phyloP scores from a whole-genome alignment of 2,329 filamentous ascomycete genomes.

The Fusarium equiseti region DNA sequence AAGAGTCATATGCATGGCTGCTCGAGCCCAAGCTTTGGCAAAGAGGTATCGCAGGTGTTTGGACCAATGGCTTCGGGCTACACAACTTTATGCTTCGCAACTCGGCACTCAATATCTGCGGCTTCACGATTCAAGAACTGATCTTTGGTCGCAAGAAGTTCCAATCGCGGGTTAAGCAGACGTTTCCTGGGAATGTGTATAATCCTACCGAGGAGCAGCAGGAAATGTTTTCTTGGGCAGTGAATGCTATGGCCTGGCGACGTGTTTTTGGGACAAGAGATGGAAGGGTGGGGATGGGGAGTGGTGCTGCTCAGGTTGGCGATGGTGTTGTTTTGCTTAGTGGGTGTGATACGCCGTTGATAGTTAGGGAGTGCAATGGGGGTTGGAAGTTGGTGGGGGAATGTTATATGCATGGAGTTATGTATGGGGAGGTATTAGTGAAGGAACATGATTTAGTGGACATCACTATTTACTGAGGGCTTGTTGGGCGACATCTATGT shows the following conservation, averaged over 20 bases:
- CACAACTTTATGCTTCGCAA: conserved; percentile 5
- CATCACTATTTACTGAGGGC: not conserved
- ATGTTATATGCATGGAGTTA: conserved; percentile 17
- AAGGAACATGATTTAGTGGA: not conserved
- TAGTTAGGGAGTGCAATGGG: fast-evolving
- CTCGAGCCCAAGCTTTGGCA: not conserved
- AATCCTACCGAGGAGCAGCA: not conserved
- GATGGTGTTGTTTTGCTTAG: not conserved
- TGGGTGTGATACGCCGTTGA: not conserved
- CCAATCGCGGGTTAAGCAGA: not conserved
- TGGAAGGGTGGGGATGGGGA: conserved; percentile 16
- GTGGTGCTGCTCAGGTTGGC: not conserved
- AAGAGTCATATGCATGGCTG: not conserved
- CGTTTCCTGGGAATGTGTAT: not conserved
- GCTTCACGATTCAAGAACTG: not conserved
- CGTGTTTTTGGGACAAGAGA: not conserved
- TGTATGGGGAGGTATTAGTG: not conserved
- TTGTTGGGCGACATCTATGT: no score
- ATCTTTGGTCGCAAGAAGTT: not conserved
- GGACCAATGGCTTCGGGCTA: not conserved
- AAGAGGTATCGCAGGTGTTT: not conserved
- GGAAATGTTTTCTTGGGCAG: not conserved
- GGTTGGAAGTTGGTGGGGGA: conserved; percentile 1
- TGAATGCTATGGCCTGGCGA: conserved; percentile 15
- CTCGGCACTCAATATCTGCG: not conserved